A percentile compares a stretch with the other conserved stretches of the same genome.
Evolutionary conservation across 495 filamentous ascomycete species (phyloP).

Genomic region (Penicillium bialowiezense): DNA sequence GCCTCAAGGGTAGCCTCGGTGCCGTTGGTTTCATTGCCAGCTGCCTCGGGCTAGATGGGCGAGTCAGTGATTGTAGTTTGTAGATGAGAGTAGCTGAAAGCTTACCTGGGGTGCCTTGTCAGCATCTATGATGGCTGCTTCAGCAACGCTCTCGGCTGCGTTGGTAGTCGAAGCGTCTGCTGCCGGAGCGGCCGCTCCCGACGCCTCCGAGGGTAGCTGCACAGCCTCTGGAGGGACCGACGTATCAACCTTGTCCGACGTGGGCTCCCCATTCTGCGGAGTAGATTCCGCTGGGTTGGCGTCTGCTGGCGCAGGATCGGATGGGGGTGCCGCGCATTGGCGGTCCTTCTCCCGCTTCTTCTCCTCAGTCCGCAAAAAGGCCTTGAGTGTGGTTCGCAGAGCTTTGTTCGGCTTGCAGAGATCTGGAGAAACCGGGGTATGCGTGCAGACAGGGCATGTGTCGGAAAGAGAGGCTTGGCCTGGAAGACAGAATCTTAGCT

Average conservation of each 20-base stretch:
- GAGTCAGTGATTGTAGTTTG: not conserved
- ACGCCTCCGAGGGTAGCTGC: not conserved
- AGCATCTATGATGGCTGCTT: not conserved
- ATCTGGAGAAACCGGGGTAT: slow-evolving; percentile 77
- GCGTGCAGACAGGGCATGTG: slow-evolving; percentile 89
- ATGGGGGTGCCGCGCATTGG: slow-evolving; percentile 32
- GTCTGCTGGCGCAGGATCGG: slow-evolving; percentile 22
- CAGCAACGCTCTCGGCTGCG: not conserved
- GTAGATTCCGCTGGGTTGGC: slow-evolving; percentile 5
- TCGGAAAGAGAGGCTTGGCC: slow-evolving; percentile 74
- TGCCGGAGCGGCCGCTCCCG: not conserved
- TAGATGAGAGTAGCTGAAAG: not conserved
- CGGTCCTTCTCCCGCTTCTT: slow-evolving; percentile 73
- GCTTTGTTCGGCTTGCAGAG: slow-evolving; percentile 88
- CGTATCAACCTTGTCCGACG: not conserved
- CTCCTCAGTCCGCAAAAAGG: slow-evolving; percentile 81
- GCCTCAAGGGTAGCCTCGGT: slow-evolving; percentile 4
- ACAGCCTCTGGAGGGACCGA: not conserved
- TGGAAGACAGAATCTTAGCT: slow-evolving; percentile 28
- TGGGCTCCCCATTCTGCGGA: slow-evolving; percentile 7
- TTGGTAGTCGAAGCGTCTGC: slow-evolving; percentile 2
- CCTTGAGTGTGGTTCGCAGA: slow-evolving; percentile 81
- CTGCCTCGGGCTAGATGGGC: not conserved
- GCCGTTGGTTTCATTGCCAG: slow-evolving; percentile 4
- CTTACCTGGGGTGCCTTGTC: slow-evolving; percentile 9